Conservation (phyloP, 148 eudicot genomes). For the Chenopodium formosanum region DNA sequence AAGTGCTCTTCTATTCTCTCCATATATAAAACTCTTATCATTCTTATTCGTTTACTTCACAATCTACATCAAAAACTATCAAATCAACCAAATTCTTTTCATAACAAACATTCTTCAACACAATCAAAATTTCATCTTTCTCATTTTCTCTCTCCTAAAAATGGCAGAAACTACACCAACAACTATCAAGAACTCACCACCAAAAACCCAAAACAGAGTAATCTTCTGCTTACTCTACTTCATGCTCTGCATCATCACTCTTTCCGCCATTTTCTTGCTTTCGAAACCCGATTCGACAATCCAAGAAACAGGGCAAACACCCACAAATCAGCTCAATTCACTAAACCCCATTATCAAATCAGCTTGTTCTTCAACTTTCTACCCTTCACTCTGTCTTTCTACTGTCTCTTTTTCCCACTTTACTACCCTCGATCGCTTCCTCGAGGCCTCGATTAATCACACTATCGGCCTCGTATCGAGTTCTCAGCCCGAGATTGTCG, state of each 20-base stretch:
- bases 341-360: slow-evolving; percentile 35
- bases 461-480: slow-evolving; percentile 21
- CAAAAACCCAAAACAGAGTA: slow-evolving; percentile 14
- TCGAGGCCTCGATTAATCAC: slow-evolving; percentile 41
- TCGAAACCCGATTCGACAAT: neutral
- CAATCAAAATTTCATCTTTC: neutral
- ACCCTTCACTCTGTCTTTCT: slow-evolving; percentile 46
- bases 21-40: no score
- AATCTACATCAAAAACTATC: no score
- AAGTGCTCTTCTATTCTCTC: neutral
- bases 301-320: slow-evolving; percentile 6
- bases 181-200: slow-evolving; percentile 23
- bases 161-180: slow-evolving; percentile 27
- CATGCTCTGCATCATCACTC: slow-evolving; percentile 17
- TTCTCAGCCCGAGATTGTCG: slow-evolving; percentile 14
- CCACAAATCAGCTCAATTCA: neutral
- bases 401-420: slow-evolving; percentile 30
- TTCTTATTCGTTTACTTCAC: neutral
- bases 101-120: neutral
- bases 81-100: neutral
- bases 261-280: slow-evolving; percentile 15
- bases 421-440: slow-evolving; percentile 31
- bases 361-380: slow-evolving; percentile 42
- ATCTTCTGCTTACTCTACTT: slow-evolving; percentile 11
- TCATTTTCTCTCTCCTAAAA: neutral